Conservation (phyloP, 2,329 filamentous ascomycete genomes). For the Dendrostoma leiphaemia region DNA sequence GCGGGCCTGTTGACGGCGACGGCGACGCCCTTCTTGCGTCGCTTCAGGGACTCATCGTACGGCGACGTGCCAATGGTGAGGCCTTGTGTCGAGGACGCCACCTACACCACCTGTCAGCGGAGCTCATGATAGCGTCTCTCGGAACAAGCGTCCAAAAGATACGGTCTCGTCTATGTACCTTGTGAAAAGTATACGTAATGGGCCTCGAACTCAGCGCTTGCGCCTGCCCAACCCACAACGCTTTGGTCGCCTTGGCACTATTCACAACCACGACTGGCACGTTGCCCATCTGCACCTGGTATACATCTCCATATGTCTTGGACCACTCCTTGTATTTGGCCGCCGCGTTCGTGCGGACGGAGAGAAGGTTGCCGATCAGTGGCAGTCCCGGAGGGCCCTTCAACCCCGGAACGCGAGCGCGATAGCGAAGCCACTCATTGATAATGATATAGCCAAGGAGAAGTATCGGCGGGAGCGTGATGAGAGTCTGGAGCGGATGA, state of each 20-base stretch:
- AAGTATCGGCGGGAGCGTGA: constrained; percentile 9
- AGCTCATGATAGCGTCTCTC: too few species aligned
- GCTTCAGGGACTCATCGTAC: constrained; percentile 67
- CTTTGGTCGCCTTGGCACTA: constrained; percentile 61
- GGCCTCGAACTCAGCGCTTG: constrained; percentile 64
- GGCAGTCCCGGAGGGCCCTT: constrained; percentile 49
- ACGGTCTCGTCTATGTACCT: constrained; percentile 44
- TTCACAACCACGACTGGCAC: constrained; percentile 66
- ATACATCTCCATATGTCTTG: constrained; percentile 28
- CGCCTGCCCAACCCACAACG: constrained; percentile 65
- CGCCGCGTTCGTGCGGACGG: constrained; percentile 53
- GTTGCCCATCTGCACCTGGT: constrained; percentile 34
- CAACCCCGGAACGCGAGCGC: constrained; percentile 43
- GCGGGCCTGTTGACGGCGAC: constrained; percentile 64
- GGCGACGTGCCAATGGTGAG: constrained; percentile 61
- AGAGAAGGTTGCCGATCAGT: constrained; percentile 53
- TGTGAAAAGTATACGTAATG: constrained; percentile 60
- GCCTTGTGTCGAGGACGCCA: constrained; percentile 35
- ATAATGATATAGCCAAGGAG: constrained; percentile 44
- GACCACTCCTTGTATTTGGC: constrained; percentile 46
- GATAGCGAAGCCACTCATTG: constrained; percentile 46
- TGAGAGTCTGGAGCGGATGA: not conserved
- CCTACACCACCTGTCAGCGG: not conserved
- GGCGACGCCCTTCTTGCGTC: constrained; percentile 62
- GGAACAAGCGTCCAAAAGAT: too few species aligned